These are phyloP conservation scores for Musa beccarii DNA, from an alignment of 176 grass and related monocot species.

Conservation along the genomic window DNA sequence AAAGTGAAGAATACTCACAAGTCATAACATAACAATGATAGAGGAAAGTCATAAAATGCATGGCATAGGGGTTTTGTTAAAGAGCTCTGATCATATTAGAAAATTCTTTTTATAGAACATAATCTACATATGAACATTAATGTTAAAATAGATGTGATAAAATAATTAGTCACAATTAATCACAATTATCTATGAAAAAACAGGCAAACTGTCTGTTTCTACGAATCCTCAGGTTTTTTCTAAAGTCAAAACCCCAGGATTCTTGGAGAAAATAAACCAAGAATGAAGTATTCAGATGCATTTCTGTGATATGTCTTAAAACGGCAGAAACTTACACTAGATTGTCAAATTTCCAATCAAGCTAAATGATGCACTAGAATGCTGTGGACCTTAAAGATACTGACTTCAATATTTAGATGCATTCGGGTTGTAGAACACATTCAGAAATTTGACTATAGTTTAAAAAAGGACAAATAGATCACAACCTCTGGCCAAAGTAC, in stretches of 20 bases:
- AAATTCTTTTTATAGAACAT: no score
- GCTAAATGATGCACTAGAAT: background rate
- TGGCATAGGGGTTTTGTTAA: no score
- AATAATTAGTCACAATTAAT: no score
- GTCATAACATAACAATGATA: background rate
- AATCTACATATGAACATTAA: background rate
- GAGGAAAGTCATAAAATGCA: background rate
- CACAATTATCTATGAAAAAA: no score
- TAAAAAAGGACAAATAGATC: background rate
- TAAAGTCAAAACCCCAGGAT: background rate
- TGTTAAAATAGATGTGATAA: background rate
- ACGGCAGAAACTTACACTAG: background rate
- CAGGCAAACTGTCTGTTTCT: background rate
- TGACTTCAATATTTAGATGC: constrained; percentile 2
- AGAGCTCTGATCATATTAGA: no score
- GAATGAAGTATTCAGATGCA: background rate
- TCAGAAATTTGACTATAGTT: background rate
- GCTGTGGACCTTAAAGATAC: background rate
- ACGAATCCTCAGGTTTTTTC: background rate
- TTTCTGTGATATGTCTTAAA: background rate
- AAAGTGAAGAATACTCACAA: background rate
- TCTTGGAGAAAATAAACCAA: background rate
- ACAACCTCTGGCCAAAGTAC: constrained; percentile 82
- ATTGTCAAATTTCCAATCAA: background rate
- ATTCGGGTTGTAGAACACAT: background rate